Conservation (phyloP, 257 asterid species). For the Dorcoceras hygrometricum region DNA sequence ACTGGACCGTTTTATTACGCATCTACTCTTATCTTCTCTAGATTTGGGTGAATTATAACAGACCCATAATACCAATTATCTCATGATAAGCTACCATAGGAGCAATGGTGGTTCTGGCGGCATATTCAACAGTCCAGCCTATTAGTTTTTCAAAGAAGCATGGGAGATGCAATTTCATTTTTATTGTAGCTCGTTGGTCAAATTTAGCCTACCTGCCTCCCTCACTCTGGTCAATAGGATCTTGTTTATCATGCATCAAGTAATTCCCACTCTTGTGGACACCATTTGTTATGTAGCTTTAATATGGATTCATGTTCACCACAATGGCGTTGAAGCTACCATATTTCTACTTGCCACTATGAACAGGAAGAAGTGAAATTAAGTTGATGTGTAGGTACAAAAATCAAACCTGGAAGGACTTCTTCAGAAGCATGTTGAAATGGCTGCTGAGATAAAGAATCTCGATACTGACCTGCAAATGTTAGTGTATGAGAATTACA, state of each 20-base stretch:
- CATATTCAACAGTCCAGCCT: not conserved
- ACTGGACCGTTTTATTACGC: not conserved
- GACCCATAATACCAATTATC: not conserved
- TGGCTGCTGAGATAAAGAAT: conserved; percentile 98
- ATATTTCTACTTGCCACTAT: not conserved
- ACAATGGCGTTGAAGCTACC: not conserved
- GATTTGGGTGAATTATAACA: not conserved
- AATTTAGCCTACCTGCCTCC: not conserved
- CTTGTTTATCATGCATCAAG: not conserved
- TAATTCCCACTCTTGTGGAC: not conserved
- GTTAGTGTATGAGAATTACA: conserved; percentile 97
- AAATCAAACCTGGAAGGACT: conserved; percentile 90
- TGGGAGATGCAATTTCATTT: not conserved
- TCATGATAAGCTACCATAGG: not conserved
- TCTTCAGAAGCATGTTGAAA: conserved; percentile 95
- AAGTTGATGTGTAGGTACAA: conserved; percentile 58
- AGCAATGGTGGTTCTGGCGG: not conserved
- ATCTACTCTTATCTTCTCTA: too few species aligned
- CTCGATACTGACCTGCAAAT: conserved; percentile 97
- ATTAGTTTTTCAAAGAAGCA: not conserved
- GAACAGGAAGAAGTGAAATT: not conserved
- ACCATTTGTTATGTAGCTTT: not conserved
- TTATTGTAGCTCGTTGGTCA: not conserved
- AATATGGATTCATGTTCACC: not conserved
- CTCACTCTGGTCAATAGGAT: not conserved